Base-by-base conservation (phyloP, 2,329 filamentous ascomycete genomes). In the Alternaria hordeiaustralica region DNA sequence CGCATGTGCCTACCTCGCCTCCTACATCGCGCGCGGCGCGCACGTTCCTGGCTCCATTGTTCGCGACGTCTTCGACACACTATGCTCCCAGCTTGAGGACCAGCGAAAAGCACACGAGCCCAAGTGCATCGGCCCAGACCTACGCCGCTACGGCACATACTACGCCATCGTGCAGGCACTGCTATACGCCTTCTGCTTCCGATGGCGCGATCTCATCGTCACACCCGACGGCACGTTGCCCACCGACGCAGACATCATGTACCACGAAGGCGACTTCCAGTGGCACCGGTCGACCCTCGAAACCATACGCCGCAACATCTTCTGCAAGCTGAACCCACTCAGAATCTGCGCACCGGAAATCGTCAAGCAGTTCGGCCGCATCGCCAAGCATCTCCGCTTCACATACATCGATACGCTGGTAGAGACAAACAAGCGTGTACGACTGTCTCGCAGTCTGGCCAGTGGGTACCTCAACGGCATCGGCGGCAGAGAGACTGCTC, bases 121-220 rank as follows among this genome's bases (percentile, higher is more conserved):
- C 6, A 84, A 86, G 28, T 97, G 94, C 77, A 89, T 89, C 15
- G 94, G 93, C 4, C 96, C 96, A 0, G 94, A 99, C 78, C 87
- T 96, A 60, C 89, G 90, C 66, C 90, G 91, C 50, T 97, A 95
- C 76, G 89, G 90, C 51, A 88, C 91, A 13, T 97, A 96, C 81
- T 97, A 97, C 79, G 90, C 92, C 18, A 89, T 94, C 51, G 89
- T 92, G n/a, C 94, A 97, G 79, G 94, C 94, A 2, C 85, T 96
- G 3, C 87, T 97, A 23, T 97, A 97, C 82, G 95, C 97, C 63
- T 97, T 97, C 81, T 99, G 96, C 84, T 99, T 99, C 84, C 90
- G 96, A 59, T 99, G 96, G 96, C 91, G 93, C 65, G 95, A 98
- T 75, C 85, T 99, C 50, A 91, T 93, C 60, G 84, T 87, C 20